Evolutionary conservation across 768 basidiomycete genomes (phyloP).

Genomic region (Pisolithus marmoratus): DNA sequence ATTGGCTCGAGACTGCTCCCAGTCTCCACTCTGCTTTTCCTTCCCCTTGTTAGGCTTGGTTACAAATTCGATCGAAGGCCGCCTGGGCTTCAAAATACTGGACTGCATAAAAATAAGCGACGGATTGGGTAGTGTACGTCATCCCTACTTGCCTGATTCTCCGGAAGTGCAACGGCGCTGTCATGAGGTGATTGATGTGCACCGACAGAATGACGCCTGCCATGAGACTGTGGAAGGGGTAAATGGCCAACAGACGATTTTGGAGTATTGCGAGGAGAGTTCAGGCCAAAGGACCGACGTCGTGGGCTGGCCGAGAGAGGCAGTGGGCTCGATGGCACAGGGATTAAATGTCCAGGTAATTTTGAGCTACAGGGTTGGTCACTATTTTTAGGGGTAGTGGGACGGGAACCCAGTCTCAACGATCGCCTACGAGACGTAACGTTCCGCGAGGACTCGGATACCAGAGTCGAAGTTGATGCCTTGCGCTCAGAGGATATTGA

Average conservation of each 20-base stretch:
- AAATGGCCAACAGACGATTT: constrained; percentile 24
- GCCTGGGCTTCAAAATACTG: constrained; percentile 6
- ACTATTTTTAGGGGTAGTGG: constrained; percentile 23
- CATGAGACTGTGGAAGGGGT: constrained; percentile 24
- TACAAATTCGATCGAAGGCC: constrained; percentile 8
- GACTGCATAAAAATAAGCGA: constrained; percentile 6
- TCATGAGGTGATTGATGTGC: constrained; percentile 28
- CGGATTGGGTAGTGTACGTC: not conserved
- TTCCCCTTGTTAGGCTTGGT: constrained; percentile 22
- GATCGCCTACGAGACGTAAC: constrained; percentile 25
- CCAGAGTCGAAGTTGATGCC: constrained; percentile 17
- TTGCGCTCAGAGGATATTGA: constrained; percentile 19
- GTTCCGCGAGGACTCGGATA: constrained; percentile 9
- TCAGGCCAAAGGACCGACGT: constrained; percentile 27
- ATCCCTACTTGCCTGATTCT: constrained; percentile 11
- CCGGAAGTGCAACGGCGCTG: constrained; percentile 28
- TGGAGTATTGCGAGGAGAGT: constrained; percentile 24
- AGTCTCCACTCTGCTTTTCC: constrained; percentile 12
- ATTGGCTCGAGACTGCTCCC: constrained; percentile 7
- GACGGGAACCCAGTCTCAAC: constrained; percentile 27
- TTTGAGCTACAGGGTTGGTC: constrained; percentile 15
- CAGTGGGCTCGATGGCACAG: constrained; percentile 24
- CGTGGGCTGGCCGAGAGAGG: constrained; percentile 31
- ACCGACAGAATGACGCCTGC: constrained; percentile 22
- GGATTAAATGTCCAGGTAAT: constrained; percentile 16